Evolutionary conservation across 2,329 filamentous ascomycete genomes (phyloP).

Genomic region (Chaetomiaceae sp.): DNA sequence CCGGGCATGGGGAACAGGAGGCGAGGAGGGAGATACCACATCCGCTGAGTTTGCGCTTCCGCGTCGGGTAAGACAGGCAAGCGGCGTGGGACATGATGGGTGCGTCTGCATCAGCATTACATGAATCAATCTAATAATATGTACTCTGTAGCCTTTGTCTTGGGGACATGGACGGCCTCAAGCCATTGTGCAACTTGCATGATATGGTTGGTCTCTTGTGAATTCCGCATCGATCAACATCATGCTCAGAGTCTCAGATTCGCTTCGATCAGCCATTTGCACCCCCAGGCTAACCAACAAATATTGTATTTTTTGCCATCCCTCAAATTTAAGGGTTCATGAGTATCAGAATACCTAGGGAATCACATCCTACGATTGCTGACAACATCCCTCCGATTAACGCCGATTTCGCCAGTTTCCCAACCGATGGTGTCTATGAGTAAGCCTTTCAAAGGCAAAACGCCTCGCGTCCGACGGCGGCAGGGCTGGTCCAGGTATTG

Average conservation of each 20-base stretch:
- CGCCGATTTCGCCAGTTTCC: conserved; percentile 21
- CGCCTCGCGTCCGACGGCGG: background rate
- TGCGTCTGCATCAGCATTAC: conserved; percentile 24
- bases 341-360: conserved; percentile 4
- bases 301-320: conserved; percentile 3
- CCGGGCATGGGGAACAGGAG: background rate
- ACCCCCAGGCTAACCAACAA: background rate
- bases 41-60: background rate
- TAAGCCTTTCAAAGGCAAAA: background rate
- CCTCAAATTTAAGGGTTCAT: background rate
- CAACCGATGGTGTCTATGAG: conserved; percentile 12
- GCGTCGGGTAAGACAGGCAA: background rate
- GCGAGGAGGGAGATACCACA: background rate
- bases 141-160: background rate
- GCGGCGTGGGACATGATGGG: conserved; percentile 15
- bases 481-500: too few relatives aligned
- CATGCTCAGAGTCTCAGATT: too few relatives aligned
- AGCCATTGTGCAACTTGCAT: too few relatives aligned
- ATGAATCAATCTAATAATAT: conserved; percentile 24
- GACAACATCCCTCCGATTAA: conserved; percentile 17
- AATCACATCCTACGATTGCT: conserved; percentile 8
- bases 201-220: too few relatives aligned
- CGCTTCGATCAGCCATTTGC: too few relatives aligned
- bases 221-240: too few relatives aligned
- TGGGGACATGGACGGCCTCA: background rate